Base-by-base conservation (phyloP, 345 rosid genomes). In the Bruguiera parviflora region DNA sequence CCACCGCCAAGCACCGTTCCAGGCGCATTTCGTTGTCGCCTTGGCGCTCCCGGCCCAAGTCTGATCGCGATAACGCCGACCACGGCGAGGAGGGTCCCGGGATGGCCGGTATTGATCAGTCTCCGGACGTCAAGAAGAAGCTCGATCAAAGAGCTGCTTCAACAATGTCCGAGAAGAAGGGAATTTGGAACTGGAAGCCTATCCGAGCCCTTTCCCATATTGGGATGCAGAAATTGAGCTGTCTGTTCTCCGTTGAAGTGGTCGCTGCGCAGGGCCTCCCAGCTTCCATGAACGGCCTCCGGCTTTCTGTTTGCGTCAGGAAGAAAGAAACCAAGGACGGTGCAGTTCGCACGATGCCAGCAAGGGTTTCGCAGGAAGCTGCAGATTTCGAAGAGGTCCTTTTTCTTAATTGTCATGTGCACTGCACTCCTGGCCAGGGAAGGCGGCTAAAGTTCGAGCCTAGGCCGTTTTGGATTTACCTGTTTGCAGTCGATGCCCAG, bases 151-250 rank as follows among this genome's bases (percentile, higher is more conserved):
- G 58, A 37, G 61, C 74, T 25, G 79, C 69, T 51, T 53, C 82
- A 3, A 63, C 66, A 5, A 56, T 5, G 11, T 24, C 59, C 31
- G 92, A 82, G 78, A 91, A 79, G 71, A 89, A 84, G 72, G 97
- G 97, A 43, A 78, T 91, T 70, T 89, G 97, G 98, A 87, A 75
- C 21, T 94, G 98, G 98, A 94, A 91, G 67, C 98, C 98, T 9
- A 83, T 94, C 62, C 88, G 96, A 18, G 97, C 89, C 2, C 82
- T 94, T 39, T 60, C 84, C 11, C 96, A 86, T 56, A 87, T 94
- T 32, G 91, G 93, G 60, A 94, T 84, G 98, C 96, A 88, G 71
- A 94, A 91, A 72, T 55, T 91, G 70, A 89, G 92, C 77, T 91
- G 98, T 64, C 77, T 94, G 83, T 76, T 94, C 75, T 94, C 98